Percentiles rank a stretch among this genome's conserved stretches.
Evolutionary conservation across 2,329 filamentous ascomycete genomes (phyloP).

Genomic region (Neonectria punicea): DNA sequence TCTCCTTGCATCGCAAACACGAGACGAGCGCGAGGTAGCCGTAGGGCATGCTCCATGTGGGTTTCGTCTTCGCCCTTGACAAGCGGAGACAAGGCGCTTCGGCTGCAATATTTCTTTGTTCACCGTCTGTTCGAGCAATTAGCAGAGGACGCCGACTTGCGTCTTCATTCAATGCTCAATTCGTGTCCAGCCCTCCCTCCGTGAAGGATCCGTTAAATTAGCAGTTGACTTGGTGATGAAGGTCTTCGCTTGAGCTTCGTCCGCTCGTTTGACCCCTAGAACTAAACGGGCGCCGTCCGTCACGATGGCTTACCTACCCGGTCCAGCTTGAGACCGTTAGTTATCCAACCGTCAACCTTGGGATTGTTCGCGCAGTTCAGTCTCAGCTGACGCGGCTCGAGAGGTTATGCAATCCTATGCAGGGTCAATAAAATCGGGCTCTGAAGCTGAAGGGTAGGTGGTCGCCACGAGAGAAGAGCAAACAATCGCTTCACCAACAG

Average conservation of each 20-base stretch:
- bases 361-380: neutral
- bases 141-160: neutral
- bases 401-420: neutral
- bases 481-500: neutral
- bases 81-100: neutral
- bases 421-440: neutral
- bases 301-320: conserved; percentile 7
- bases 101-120: neutral
- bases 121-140: neutral
- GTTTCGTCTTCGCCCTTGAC: conserved; percentile 9
- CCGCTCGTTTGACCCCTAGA: neutral
- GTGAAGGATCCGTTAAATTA: no score
- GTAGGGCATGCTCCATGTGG: neutral
- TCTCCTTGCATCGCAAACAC: conserved; percentile 2
- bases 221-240: neutral
- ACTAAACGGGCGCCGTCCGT: conserved; percentile 2
- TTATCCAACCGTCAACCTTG: neutral
- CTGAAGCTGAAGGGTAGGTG: no score
- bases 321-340: neutral
- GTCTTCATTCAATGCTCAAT: neutral
- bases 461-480: neutral
- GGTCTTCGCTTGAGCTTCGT: neutral
- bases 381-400: neutral
- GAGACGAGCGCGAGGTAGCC: neutral
- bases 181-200: no score